Conservation (phyloP, 2,329 filamentous ascomycete genomes). For the Monosporascus sp. region DNA sequence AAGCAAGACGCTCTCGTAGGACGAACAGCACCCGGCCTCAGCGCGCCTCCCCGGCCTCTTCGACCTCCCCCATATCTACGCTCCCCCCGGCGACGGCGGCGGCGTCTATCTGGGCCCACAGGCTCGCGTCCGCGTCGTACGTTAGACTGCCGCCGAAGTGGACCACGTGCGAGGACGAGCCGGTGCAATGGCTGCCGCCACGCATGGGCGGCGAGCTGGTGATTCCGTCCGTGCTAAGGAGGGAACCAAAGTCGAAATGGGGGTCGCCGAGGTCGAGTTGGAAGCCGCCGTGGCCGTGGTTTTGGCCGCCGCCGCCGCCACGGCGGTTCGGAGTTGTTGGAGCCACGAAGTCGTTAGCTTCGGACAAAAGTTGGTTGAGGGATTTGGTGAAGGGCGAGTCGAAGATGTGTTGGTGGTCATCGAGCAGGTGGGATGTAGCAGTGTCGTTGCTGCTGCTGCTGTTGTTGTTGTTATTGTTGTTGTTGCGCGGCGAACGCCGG, state of each 20-base stretch:
- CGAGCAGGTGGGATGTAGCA: constrained; percentile 18
- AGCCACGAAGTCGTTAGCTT: constrained; percentile 42
- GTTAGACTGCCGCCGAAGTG: constrained; percentile 17
- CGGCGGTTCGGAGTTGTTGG: constrained; percentile 17
- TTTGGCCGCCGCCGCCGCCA: not conserved
- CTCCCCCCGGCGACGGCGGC: not conserved
- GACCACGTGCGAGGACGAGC: constrained; percentile 4
- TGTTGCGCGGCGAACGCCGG: constrained; percentile 36
- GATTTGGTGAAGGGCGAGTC: constrained; percentile 27
- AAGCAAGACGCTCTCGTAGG: not conserved
- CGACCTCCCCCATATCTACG: not conserved
- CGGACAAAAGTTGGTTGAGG: constrained; percentile 59
- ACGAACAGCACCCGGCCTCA: too few species aligned
- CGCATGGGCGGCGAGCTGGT: constrained; percentile 42
- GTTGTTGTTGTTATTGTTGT: not conserved
- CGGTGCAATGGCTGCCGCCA: constrained; percentile 9
- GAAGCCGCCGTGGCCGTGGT: constrained; percentile 20
- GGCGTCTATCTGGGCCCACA: not conserved
- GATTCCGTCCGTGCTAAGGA: constrained; percentile 41
- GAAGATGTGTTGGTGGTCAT: constrained; percentile 5
- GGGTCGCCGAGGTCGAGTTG: constrained; percentile 38
- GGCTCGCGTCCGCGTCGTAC: constrained; percentile 3
- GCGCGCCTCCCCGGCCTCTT: not conserved
- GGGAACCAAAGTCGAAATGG: constrained; percentile 41
- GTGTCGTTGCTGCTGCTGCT: not conserved